A percentile compares a stretch with the other conserved stretches of the same genome.
These are phyloP conservation scores for Lolium multiflorum DNA, from an alignment of 176 grass and related monocot species.

Conservation along the genomic window DNA sequence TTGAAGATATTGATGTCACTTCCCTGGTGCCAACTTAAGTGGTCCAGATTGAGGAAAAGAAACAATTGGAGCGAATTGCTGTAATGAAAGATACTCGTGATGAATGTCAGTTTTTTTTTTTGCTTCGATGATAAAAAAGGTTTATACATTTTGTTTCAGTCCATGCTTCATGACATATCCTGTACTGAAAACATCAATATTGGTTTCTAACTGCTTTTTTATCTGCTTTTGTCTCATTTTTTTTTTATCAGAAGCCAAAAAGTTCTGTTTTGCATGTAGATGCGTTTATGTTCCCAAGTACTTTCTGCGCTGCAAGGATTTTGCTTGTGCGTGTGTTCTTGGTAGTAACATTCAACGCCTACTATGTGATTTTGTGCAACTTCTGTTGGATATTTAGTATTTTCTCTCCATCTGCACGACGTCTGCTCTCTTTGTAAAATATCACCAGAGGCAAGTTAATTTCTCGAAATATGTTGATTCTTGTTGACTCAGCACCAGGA, in stretches of 20 bases:
- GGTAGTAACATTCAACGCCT: background rate
- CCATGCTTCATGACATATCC: constrained; percentile 3
- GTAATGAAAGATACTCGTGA: constrained; percentile 38
- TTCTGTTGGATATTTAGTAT: background rate
- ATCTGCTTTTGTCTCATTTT: background rate
- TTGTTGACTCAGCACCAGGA: background rate
- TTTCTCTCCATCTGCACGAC: background rate
- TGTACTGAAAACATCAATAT: background rate
- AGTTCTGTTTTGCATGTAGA: background rate
- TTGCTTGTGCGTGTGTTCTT: background rate
- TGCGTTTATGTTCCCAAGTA: background rate
- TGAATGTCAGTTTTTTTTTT: constrained; percentile 1
- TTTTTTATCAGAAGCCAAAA: background rate
- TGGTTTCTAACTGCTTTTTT: background rate
- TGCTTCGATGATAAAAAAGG: constrained; percentile 19
- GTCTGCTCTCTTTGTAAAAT: background rate
- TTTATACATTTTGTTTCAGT: constrained; percentile 23
- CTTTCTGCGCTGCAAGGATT: background rate
- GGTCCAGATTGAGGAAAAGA: background rate
- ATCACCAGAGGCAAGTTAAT: too few relatives aligned
- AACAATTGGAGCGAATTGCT: constrained; percentile 3
- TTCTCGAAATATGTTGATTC: too few relatives aligned
- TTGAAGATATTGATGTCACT: constrained; percentile 46
- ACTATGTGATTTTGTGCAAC: background rate
- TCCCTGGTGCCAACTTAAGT: constrained; percentile 22